Evolutionary conservation across 2,329 filamentous ascomycete genomes (phyloP), one percentile per base, ranked within the genome.

Genomic region (Fusarium coffeatum): DNA sequence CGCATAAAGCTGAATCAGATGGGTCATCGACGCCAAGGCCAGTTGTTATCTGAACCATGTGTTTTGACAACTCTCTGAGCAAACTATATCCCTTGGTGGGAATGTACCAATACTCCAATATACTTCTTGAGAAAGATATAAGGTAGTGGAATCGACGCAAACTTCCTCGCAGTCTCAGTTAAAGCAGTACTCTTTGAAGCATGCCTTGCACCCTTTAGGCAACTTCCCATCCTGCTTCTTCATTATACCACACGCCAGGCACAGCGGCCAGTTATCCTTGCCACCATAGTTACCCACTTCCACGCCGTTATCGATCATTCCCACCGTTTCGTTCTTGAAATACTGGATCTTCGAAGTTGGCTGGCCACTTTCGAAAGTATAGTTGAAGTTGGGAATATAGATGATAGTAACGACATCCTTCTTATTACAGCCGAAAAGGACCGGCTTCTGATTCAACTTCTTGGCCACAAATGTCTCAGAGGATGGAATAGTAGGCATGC

Each of bases 341-440:
- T 61, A 61, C 16, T 61, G 58, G 6, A 61, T 61, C 45, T 58
- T 61, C 4, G 28, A 37, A 6, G 58, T 61, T 2, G 58, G 25
- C n/a, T 58, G 53, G 0, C 53, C 58, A 10, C 58, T 61, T 43
- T 27, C 37, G 6, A 25, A 61, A 1, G 58, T 61, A n/a, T 61
- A 61, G 28, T 61, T 61, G 20, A 30, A 61, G 45, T 61, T 61
- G 9, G 58, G 58, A 6, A 61, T 61, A 8, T 28, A 61, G 12
- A 61, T 61, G 2, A 61, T 61, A 3, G 58, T 61, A 10, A 45
- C 58, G 2, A 45, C 28, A 2, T 61, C 10, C 12, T 11, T 20
- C 6, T 50, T 45, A 7, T 50, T 13, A 6, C 58, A 61, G 1
- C 58, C 58, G n/a, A 61, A 61, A 15, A 61, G 58, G 8, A 23